Base-by-base conservation (phyloP, 352 stramenopile genomes). In the Plasmopara muralis region DNA sequence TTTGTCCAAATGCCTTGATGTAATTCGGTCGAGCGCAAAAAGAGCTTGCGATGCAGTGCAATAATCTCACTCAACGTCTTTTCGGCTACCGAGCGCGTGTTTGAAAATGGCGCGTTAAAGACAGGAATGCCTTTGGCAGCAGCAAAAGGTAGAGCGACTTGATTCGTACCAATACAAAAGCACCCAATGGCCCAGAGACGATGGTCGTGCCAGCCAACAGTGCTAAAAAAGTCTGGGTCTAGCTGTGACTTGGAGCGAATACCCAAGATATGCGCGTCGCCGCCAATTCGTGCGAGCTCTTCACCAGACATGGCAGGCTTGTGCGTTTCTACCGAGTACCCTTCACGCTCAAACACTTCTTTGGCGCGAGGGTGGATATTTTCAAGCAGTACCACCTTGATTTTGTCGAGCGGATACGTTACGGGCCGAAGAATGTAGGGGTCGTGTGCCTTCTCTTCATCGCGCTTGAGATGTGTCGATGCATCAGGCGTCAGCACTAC, bases 121-220 rank as follows among this genome's bases (percentile, higher is more conserved):
- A 88, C 77, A n/a, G 81, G 81, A 43, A 92, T 83, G 28, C 81
- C 81, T 8, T 68, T 66, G 5, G 60, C 69, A 1, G 81, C 81
- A 5, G 78, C 77, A 12, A 83, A 51, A 20, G 68, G 54, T 4
- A 91, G 62, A 47, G 76, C 78, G 28, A 91, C 81, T 52, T 91
- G 81, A 66, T 91, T 91, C 16, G 81, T 91, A 51, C 81, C 81
- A 45, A 91, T 91, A 53, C 81, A 91, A 53, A 91, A 91, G 64
- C 81, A 91, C 7, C 81, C 81, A 13, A 89, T 70, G 9, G 78
- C 76, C 81, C 81, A 91, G 4, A 91, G 63, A 9, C 81, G 78
- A 59, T 86, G 78, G 40, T 85, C 70, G 59, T 89, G 81, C 81
- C 78, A 89, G 16, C 81, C 81, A 20, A 91, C 64, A 20, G 74